Percentiles rank a stretch among this genome's conserved stretches.
These are phyloP conservation scores for Pichia sp. DNA, from an alignment of 1,139 yeast genomes.

Conservation along the genomic window DNA sequence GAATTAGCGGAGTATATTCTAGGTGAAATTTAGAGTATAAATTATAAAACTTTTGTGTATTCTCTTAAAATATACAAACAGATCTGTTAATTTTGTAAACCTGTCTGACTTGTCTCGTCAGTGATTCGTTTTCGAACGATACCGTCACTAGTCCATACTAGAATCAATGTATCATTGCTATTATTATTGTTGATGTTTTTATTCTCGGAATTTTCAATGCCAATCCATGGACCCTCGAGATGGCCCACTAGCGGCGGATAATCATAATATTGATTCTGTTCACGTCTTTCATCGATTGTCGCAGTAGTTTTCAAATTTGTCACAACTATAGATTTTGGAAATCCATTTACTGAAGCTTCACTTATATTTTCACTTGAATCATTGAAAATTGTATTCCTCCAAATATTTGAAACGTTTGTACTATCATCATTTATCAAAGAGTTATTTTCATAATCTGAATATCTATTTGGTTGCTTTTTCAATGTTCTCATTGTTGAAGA, in stretches of 20 bases:
- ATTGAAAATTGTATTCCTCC: constrained; percentile 1
- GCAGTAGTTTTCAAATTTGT: constrained; percentile 11
- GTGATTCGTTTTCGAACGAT: constrained; percentile 42
- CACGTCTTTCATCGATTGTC: constrained; percentile 54
- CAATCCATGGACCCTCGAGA: constrained; percentile 79
- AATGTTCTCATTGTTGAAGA: not conserved
- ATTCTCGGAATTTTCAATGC: constrained; percentile 44
- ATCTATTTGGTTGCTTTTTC: not conserved
- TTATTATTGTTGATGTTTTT: constrained; percentile 20
- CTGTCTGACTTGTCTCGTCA: constrained; percentile 29
- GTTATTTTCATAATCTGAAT: not conserved
- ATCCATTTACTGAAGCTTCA: too few species aligned
- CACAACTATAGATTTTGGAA: constrained; percentile 11
- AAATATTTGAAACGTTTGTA: too few species aligned
- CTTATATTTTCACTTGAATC: constrained; percentile 6
- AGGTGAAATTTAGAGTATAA: constrained; percentile 7
- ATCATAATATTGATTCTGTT: constrained; percentile 59
- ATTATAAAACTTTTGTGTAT: not conserved
- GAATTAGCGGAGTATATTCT: constrained; percentile 16
- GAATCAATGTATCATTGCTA: constrained; percentile 33
- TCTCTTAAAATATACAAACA: not conserved
- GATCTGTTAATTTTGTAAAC: not conserved
- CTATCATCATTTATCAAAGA: not conserved
- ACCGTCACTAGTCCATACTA: constrained; percentile 53
- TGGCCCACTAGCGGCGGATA: constrained; percentile 67